Percentiles rank a stretch among this genome's conserved stretches.
These are phyloP conservation scores for Hydrangea macrophylla DNA, from an alignment of 148 eudicot species.

Conservation along the genomic window DNA sequence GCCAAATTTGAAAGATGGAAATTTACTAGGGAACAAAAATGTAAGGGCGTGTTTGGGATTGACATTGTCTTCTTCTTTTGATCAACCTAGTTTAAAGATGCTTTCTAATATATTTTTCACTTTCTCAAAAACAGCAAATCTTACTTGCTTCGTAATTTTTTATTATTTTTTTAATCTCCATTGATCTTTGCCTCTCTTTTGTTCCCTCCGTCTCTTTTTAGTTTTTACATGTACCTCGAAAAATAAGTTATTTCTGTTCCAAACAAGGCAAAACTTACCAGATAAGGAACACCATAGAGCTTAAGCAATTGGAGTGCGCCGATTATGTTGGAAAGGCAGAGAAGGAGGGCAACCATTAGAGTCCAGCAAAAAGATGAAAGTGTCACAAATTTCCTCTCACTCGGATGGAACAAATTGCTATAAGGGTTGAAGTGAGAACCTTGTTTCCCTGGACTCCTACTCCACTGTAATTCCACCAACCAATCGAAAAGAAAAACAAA, in stretches of 20 bases:
- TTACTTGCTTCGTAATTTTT: too few relatives aligned
- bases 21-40: background rate
- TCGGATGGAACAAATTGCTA: conserved; percentile 37
- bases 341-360: conserved; percentile 34
- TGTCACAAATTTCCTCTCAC: conserved; percentile 36
- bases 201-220: too few relatives aligned
- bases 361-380: conserved; percentile 50
- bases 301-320: conserved; percentile 30
- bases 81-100: too few relatives aligned
- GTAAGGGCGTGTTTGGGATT: too few relatives aligned
- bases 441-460: conserved; percentile 47
- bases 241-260: background rate
- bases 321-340: conserved; percentile 24
- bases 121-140: too few relatives aligned
- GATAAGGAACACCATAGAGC: conserved; percentile 49
- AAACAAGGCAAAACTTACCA: conserved; percentile 42
- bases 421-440: conserved; percentile 60
- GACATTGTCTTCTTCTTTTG: too few relatives aligned
- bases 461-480: conserved; percentile 26
- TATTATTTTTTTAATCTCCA: too few relatives aligned
- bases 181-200: too few relatives aligned
- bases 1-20: background rate
- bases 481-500: background rate
- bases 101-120: too few relatives aligned
- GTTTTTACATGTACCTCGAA: too few relatives aligned